phyloP scores from a whole-genome alignment of 2,329 filamentous ascomycete species.

The Fusarium sp. region DNA sequence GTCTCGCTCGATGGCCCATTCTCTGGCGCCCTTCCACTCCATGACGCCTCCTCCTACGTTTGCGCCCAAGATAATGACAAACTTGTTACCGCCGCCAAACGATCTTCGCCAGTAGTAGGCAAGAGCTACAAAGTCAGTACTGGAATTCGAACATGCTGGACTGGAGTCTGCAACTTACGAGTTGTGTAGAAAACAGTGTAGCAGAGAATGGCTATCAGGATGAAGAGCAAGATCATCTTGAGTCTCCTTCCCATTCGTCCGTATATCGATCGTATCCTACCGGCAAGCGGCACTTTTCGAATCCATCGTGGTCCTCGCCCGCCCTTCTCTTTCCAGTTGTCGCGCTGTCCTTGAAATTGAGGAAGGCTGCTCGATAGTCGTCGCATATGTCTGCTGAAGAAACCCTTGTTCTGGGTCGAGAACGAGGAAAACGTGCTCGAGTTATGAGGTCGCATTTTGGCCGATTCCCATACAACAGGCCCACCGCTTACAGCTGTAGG shows the following conservation, averaged over 20 bases:
- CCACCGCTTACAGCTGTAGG: constrained; percentile 68
- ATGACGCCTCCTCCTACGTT: constrained; percentile 97
- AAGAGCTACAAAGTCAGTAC: constrained; percentile 44
- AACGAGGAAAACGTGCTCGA: constrained; percentile 82
- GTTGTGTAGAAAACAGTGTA: constrained; percentile 76
- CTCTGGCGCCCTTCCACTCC: constrained; percentile 97
- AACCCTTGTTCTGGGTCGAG: constrained; percentile 83
- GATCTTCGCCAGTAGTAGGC: constrained; percentile 76
- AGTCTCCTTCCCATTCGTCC: constrained; percentile 71
- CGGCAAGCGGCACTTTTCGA: constrained; percentile 59
- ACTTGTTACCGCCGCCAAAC: constrained; percentile 86
- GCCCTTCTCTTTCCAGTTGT: constrained; percentile 82
- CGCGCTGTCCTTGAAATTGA: constrained; percentile 70
- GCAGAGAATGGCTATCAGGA: constrained; percentile 74
- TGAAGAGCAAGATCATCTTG: constrained; percentile 71
- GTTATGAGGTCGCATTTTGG: constrained; percentile 79
- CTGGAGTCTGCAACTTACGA: constrained; percentile 67
- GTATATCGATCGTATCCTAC: constrained; percentile 59
- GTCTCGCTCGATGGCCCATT: constrained; percentile 98
- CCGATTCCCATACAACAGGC: constrained; percentile 82
- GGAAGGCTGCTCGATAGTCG: constrained; percentile 83
- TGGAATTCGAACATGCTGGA: not conserved
- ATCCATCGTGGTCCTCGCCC: constrained; percentile 68
- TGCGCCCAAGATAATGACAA: constrained; percentile 91
- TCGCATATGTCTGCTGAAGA: constrained; percentile 87